phyloP scores from a whole-genome alignment of 2,329 filamentous ascomycete species.

The Lachnellula hyalina region DNA sequence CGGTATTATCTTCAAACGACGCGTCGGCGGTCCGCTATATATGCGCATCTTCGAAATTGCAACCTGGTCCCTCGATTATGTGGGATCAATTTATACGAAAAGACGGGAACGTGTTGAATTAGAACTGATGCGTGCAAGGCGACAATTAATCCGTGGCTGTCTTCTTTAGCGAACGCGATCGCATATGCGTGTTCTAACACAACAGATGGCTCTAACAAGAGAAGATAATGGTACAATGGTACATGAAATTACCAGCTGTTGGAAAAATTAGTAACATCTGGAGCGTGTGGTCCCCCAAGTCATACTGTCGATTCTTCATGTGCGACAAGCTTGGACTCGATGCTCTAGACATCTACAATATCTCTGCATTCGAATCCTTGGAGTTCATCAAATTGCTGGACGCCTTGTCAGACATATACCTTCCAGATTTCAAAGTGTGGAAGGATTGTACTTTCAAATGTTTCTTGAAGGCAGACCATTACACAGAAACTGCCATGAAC shows the following conservation, averaged over 20 bases:
- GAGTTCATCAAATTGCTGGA: slow-evolving; percentile 68
- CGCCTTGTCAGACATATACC: slow-evolving; percentile 76
- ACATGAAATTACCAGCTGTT: slow-evolving; percentile 72
- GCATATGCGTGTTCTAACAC: slow-evolving; percentile 66
- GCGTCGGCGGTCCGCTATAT: slow-evolving; percentile 67
- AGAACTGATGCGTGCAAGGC: slow-evolving; percentile 74
- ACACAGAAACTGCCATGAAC: slow-evolving; percentile 65
- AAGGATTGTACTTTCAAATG: slow-evolving; percentile 58
- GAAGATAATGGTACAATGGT: slow-evolving; percentile 77
- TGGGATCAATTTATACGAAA: slow-evolving; percentile 75
- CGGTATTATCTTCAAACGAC: slow-evolving; percentile 57
- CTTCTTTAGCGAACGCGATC: slow-evolving; percentile 49
- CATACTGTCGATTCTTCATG: slow-evolving; percentile 68
- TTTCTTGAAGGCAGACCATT: slow-evolving; percentile 73
- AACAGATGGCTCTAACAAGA: slow-evolving; percentile 74
- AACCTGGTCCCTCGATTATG: slow-evolving; percentile 77
- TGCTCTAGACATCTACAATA: slow-evolving; percentile 79
- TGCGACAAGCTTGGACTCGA: slow-evolving; percentile 61
- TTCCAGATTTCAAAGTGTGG: slow-evolving; percentile 89
- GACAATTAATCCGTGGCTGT: slow-evolving; percentile 75
- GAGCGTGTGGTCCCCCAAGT: slow-evolving; percentile 86
- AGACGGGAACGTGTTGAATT: slow-evolving; percentile 72
- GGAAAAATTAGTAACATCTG: slow-evolving; percentile 83
- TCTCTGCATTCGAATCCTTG: slow-evolving; percentile 72
- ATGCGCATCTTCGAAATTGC: slow-evolving; percentile 70